Evolutionary conservation across 257 asterid species (phyloP), one percentile per base, ranked within the genome.

Genomic region (Coffea canephora): DNA sequence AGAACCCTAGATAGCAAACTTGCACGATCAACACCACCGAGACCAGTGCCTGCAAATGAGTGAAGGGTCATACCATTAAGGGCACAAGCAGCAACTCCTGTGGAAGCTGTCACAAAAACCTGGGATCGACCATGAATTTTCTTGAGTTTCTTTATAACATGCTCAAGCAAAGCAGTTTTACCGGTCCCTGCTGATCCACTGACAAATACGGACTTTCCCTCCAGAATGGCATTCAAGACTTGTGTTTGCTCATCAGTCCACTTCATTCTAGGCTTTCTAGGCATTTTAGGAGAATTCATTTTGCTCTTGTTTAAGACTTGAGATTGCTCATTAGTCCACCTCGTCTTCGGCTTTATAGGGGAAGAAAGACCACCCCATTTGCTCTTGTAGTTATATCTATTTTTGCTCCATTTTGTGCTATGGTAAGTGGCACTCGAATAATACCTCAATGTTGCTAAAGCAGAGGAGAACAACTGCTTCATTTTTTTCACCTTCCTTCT

Each of bases 111-210:
- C 72, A 90, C 95, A 39, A 85, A 91, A 80, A 94, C 93, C 75
- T 39, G 27, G 0, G 91, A 83, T 27, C 77, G 67, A 55, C 93
- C 91, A 74, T 94, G 91, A 66, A 85, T 78, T 75, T 82, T 90
- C 87, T 74, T 78, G 73, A 92, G 94, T 72, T 50, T 80, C 72
- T 64, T 79, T 41, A 92, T 88, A 25, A 87, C 69, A 84, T 82
- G 84, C 83, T 86, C 86, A 39, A 92, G 82, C n/a, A 92, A 46
- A 73, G 87, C 73, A 3, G 97, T 89, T 79, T 94, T 91, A 2
- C 97, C 97, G 0, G 95, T 92, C 78, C 96, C 97, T 36, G 98
- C 96, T 1, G 97, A 90, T 18, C 98, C 97, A 16, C 94, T 91
- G 23, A 92, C 83, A 69, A 94, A 94, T 77, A 92, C 88, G 43